Conservation (phyloP, 2,329 filamentous ascomycete genomes). For the Ascochyta rabiei region DNA sequence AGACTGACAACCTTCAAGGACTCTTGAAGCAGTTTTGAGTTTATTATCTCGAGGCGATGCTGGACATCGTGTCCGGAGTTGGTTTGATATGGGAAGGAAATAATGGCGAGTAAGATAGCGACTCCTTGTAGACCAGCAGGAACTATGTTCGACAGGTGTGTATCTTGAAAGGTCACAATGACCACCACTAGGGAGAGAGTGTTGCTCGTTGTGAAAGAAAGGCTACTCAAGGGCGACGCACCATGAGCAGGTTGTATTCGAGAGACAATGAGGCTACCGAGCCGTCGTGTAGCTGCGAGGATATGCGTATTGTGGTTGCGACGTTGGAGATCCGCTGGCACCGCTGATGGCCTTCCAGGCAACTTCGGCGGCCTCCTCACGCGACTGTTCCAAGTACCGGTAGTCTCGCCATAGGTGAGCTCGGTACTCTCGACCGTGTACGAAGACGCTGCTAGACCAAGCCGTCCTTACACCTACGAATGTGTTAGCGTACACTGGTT, state of each 20-base stretch:
- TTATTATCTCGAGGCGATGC: background rate
- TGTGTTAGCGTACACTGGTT: slow-evolving; percentile 18
- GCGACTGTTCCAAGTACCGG: slow-evolving; percentile 45
- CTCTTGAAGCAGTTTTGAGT: background rate
- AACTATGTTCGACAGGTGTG: background rate
- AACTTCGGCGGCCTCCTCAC: slow-evolving; percentile 46
- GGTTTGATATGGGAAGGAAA: background rate
- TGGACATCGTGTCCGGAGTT: background rate
- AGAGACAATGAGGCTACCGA: slow-evolving; percentile 20
- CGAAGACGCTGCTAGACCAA: slow-evolving; percentile 45
- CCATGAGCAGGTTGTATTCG: background rate
- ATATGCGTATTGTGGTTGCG: slow-evolving; percentile 28
- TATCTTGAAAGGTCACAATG: background rate
- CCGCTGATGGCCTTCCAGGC: slow-evolving; percentile 40
- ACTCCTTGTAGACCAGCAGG: background rate
- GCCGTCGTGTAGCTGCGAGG: slow-evolving; percentile 26
- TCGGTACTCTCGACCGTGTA: slow-evolving; percentile 43
- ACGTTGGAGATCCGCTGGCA: slow-evolving; percentile 4
- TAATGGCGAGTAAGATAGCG: background rate
- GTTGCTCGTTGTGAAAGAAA: background rate
- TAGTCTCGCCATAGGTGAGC: slow-evolving; percentile 46
- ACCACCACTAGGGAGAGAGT: background rate
- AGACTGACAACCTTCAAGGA: background rate
- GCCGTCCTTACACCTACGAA: slow-evolving; percentile 42
- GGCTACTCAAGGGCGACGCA: background rate